These are phyloP conservation scores for Pholiota conissans DNA, from an alignment of 768 basidiomycete genomes.

Conservation along the genomic window DNA sequence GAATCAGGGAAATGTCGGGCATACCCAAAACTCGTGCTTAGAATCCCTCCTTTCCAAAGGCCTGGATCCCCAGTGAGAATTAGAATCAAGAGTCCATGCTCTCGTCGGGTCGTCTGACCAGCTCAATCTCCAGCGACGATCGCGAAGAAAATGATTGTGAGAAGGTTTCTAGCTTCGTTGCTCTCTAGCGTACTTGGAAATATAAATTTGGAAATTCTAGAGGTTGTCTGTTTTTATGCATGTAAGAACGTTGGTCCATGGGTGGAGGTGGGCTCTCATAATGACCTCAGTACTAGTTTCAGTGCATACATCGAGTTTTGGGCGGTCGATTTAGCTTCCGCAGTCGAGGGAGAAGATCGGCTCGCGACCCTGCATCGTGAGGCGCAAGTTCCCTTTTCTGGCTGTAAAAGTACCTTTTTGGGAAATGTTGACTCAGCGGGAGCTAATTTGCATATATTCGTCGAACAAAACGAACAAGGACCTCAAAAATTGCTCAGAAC, in stretches of 20 bases:
- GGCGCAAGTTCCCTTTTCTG: background rate
- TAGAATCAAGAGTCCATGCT: background rate
- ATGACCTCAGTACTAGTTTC: no score
- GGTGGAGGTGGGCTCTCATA: background rate
- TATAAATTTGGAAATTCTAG: background rate
- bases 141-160: background rate
- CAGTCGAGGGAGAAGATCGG: background rate
- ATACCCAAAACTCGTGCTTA: background rate
- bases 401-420: background rate
- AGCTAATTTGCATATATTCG: background rate
- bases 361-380: background rate
- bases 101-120: background rate
- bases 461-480: no score
- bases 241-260: background rate
- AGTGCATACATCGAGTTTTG: no score
- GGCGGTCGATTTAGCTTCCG: no score
- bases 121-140: background rate
- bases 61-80: background rate
- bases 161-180: no score
- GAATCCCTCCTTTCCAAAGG: background rate
- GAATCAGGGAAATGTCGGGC: background rate
- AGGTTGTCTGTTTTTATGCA: background rate
- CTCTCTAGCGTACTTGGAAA: no score
- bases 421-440: background rate
- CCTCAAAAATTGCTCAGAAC: no score